phyloP scores from a whole-genome alignment of 2,329 filamentous ascomycete genomes.

The Stachybotrys echinatus region DNA sequence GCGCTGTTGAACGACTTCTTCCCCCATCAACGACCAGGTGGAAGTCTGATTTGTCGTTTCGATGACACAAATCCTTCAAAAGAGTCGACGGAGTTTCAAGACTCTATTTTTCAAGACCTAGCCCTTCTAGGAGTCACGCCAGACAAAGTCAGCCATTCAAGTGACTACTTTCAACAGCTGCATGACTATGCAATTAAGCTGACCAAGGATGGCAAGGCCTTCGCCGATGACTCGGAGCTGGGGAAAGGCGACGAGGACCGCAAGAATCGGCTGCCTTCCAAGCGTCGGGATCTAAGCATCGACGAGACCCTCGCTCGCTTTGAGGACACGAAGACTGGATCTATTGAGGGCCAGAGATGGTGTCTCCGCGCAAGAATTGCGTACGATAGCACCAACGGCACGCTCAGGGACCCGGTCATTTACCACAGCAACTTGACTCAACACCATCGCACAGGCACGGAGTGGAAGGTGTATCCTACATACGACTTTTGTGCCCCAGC shows the following conservation, averaged over 20 bases:
- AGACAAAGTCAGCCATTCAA: slow-evolving; percentile 76
- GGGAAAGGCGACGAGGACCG: slow-evolving; percentile 77
- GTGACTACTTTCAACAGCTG: slow-evolving; percentile 82
- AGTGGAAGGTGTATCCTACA: neutral
- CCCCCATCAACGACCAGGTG: slow-evolving; percentile 82
- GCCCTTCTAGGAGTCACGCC: slow-evolving; percentile 78
- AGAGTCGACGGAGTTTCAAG: slow-evolving; percentile 87
- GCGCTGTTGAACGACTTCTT: slow-evolving; percentile 88
- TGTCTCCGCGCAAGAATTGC: neutral
- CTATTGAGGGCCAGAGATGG: neutral
- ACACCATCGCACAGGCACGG: neutral
- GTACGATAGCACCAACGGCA: neutral
- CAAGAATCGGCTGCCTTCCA: slow-evolving; percentile 57
- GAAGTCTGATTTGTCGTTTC: slow-evolving; percentile 77
- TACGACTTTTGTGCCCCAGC: neutral
- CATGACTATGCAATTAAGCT: slow-evolving; percentile 73
- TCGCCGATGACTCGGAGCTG: slow-evolving; percentile 82
- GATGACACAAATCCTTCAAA: slow-evolving; percentile 93
- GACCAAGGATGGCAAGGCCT: slow-evolving; percentile 77
- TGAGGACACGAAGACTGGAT: neutral
- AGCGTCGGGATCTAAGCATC: neutral
- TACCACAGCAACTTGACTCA: neutral
- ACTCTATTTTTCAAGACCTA: slow-evolving; percentile 82
- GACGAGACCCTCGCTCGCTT: neutral
- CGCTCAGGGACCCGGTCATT: neutral